phyloP scores from a whole-genome alignment of 495 filamentous ascomycete species.

The Aspergillus nidulans region DNA sequence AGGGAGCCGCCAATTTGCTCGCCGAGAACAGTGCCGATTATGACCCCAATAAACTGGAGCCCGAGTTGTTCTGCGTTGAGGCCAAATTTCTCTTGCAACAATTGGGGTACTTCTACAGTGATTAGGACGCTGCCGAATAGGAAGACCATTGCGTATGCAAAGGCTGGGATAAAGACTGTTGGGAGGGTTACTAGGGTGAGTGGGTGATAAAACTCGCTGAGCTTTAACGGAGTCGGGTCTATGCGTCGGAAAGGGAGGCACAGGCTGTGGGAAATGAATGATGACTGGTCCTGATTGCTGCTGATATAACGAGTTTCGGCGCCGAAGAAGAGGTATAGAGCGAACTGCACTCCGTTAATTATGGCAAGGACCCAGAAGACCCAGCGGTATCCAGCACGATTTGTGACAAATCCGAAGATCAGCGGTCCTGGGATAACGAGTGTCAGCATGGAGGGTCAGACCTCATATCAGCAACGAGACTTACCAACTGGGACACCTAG shows the following conservation, averaged over 20 bases:
- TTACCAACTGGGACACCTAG: background rate
- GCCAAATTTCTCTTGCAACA: conserved; percentile 46
- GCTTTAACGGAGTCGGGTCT: conserved; percentile 44
- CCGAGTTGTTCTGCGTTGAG: conserved; percentile 51
- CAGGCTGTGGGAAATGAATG: conserved; percentile 29
- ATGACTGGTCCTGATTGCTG: conserved; percentile 13
- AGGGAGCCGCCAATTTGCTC: conserved; percentile 49
- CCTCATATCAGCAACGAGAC: background rate
- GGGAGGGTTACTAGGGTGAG: conserved; percentile 36
- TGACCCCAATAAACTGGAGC: conserved; percentile 47
- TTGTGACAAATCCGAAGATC: conserved; percentile 45
- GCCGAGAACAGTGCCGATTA: conserved; percentile 51
- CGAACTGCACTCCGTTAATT: conserved; percentile 51
- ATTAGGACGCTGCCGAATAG: conserved; percentile 41
- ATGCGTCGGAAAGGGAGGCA: conserved; percentile 45
- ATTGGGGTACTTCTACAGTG: conserved; percentile 50
- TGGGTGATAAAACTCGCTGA: conserved; percentile 45
- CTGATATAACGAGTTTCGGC: conserved; percentile 51
- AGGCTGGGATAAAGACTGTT: conserved; percentile 43
- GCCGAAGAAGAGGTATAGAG: conserved; percentile 51
- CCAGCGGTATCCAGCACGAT: conserved; percentile 36
- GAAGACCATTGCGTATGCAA: conserved; percentile 52
- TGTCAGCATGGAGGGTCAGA: conserved; percentile 1
- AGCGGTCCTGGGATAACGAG: conserved; percentile 45
- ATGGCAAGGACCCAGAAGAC: conserved; percentile 44